These are phyloP conservation scores for Diaporthe helianthi DNA, from an alignment of 2,329 filamentous ascomycete genomes.

Conservation along the genomic window DNA sequence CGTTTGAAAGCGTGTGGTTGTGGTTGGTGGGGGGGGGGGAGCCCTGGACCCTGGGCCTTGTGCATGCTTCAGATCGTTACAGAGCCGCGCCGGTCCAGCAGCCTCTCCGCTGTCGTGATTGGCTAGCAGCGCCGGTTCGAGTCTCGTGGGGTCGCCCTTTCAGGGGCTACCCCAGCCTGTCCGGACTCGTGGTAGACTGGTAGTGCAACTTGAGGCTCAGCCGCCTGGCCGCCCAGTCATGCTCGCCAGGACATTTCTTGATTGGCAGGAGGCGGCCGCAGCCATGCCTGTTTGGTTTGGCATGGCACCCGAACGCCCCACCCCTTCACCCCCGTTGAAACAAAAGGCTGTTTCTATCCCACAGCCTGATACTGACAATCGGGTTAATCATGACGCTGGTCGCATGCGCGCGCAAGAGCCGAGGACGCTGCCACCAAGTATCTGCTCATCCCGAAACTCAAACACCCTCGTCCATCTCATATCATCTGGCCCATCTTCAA, in stretches of 20 bases:
- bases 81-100: constrained; percentile 31
- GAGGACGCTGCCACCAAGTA: constrained; percentile 9
- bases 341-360: constrained; percentile 43
- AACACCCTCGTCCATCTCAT: constrained; percentile 3
- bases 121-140: constrained; percentile 20
- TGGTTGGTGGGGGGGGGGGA: too few species aligned
- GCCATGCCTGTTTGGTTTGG: constrained; percentile 44
- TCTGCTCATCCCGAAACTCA: constrained; percentile 25
- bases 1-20: constrained; percentile 30
- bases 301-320: constrained; percentile 36
- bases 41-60: too few species aligned
- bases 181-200: too few species aligned
- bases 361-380: constrained; percentile 1
- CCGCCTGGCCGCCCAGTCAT: constrained; percentile 30
- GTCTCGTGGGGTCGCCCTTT: constrained; percentile 29
- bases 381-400: constrained; percentile 18
- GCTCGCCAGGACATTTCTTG: constrained; percentile 12
- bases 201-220: constrained; percentile 31
- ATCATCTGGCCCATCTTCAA: background rate
- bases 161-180: constrained; percentile 4
- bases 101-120: constrained; percentile 24
- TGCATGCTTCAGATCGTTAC: constrained; percentile 35
- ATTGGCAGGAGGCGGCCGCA: background rate
- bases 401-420: constrained; percentile 10
- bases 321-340: constrained; percentile 44